Evolutionary conservation across 306 rosid species (phyloP).

Genomic region (Rubus idaeus): DNA sequence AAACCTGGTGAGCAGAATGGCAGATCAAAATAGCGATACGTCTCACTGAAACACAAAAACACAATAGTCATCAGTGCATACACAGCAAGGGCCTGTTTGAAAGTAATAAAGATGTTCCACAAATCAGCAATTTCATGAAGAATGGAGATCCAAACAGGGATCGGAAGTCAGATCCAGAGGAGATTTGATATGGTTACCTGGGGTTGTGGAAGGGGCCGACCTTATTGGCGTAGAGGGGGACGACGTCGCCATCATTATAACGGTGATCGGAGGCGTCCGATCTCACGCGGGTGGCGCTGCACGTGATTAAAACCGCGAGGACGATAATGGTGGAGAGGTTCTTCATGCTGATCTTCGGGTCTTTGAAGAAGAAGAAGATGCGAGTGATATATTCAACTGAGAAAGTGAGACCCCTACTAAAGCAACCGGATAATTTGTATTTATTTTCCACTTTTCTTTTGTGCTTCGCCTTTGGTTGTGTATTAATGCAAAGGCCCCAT

Average conservation of each 20-base stretch:
- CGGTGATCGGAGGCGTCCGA: conserved; percentile 73
- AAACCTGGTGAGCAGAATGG: conserved; percentile 71
- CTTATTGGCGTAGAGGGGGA: conserved; percentile 81
- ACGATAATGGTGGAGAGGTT: conserved; percentile 27
- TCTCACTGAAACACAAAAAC: conserved; percentile 57
- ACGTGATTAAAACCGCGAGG: conserved; percentile 41
- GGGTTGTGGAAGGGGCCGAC: conserved; percentile 90
- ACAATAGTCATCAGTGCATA: neutral
- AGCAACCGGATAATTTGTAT: neutral
- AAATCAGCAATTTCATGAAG: neutral
- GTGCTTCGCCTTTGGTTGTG: neutral
- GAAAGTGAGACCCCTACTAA: neutral
- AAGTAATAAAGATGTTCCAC: neutral
- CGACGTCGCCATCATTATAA: conserved; percentile 52
- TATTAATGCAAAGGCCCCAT: no score
- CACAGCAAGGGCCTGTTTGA: neutral
- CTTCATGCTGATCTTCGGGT: conserved; percentile 29
- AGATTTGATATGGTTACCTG: conserved; percentile 40
- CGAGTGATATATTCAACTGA: neutral
- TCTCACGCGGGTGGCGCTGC: conserved; percentile 39
- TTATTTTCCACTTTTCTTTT: neutral
- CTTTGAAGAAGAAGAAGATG: conserved; percentile 12
- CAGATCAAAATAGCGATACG: conserved; percentile 76
- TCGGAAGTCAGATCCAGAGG: conserved; percentile 24
- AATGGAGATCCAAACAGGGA: conserved; percentile 7